These are phyloP conservation scores for Aquilaria malaccensis DNA, from an alignment of 345 rosid genomes.

Conservation along the genomic window DNA sequence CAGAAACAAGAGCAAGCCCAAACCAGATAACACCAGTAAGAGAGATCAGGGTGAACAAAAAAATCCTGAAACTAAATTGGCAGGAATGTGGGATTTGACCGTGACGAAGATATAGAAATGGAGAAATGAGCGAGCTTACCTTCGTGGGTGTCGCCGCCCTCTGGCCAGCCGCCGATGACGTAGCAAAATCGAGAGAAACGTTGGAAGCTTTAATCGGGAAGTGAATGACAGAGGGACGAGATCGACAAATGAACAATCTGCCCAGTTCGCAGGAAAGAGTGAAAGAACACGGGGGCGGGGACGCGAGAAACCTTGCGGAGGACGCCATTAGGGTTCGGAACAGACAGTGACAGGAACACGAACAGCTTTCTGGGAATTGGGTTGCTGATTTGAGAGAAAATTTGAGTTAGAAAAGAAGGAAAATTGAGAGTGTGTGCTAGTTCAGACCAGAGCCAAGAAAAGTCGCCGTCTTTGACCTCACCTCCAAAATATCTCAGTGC, in stretches of 20 bases:
- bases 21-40: too few relatives aligned
- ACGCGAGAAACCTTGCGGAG: constrained; percentile 32
- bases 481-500: too few relatives aligned
- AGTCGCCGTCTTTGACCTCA: neutral
- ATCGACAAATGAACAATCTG: constrained; percentile 20
- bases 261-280: constrained; percentile 30
- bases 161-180: constrained; percentile 28
- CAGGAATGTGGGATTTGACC: too few relatives aligned
- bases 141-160: constrained; percentile 33
- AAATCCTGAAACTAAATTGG: too few relatives aligned
- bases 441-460: too few relatives aligned
- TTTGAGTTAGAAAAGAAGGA: neutral
- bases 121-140: constrained; percentile 24
- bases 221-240: constrained; percentile 28
- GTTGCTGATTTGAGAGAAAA: constrained; percentile 7
- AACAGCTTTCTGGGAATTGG: neutral
- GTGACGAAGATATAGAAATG: neutral
- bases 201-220: constrained; percentile 56
- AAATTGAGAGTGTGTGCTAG: neutral
- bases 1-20: too few relatives aligned
- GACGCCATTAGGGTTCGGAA: constrained; percentile 26
- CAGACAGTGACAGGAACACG: neutral
- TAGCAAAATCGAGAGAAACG: constrained; percentile 35
- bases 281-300: constrained; percentile 29
- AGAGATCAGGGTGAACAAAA: too few relatives aligned